phyloP scores from a whole-genome alignment of 352 stramenopile genomes.

The Aphanomyces astaci region DNA sequence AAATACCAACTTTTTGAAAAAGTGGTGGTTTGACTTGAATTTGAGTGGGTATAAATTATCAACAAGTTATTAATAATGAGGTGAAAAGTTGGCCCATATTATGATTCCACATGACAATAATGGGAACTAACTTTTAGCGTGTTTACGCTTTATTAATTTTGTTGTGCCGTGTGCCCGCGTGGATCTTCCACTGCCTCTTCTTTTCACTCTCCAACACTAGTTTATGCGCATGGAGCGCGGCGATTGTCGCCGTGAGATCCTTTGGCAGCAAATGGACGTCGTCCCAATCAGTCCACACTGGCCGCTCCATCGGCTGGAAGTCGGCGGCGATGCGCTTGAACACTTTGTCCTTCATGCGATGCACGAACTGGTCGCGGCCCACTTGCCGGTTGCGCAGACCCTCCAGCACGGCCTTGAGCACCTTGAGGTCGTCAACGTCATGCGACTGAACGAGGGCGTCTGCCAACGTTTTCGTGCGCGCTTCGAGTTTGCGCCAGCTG shows the following conservation, averaged over 20 bases:
- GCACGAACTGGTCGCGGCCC: conserved; percentile 24
- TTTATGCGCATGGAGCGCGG: not conserved
- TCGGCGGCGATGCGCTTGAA: conserved; percentile 26
- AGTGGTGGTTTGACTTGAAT: too few species aligned
- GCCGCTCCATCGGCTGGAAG: conserved; percentile 27
- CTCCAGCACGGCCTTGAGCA: conserved; percentile 27
- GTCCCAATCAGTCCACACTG: conserved; percentile 16
- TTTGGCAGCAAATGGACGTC: not conserved
- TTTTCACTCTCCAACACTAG: not conserved
- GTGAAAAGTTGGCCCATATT: too few species aligned
- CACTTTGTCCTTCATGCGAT: conserved; percentile 29
- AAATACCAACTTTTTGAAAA: too few species aligned
- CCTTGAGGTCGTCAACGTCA: conserved; percentile 24
- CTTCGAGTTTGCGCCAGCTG: conserved; percentile 25
- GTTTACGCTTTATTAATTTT: not conserved
- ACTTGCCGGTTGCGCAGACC: conserved; percentile 24
- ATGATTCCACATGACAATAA: too few species aligned
- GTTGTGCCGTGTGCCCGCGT: not conserved
- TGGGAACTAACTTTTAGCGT: too few species aligned
- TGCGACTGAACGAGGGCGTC: conserved; percentile 24
- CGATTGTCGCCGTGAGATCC: not conserved
- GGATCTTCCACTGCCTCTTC: conserved; percentile 7
- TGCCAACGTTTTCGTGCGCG: conserved; percentile 22
- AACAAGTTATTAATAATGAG: too few species aligned
- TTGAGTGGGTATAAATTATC: too few species aligned